phyloP scores from a whole-genome alignment of 176 grass and related monocot genomes.

The Bonia amplexicaulis region DNA sequence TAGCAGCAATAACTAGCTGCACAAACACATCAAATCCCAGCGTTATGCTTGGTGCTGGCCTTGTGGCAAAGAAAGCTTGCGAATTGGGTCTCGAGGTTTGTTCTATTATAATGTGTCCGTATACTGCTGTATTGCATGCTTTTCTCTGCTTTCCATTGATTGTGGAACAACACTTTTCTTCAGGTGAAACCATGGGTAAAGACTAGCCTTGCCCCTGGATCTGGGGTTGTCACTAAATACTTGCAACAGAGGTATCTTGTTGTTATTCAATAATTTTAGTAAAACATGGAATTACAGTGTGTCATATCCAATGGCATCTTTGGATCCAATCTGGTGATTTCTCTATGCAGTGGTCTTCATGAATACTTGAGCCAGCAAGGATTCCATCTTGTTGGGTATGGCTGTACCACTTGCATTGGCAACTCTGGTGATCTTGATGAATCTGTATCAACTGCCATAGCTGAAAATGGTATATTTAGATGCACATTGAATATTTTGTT shows the following conservation, averaged over 20 bases:
- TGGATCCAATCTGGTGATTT: conserved; percentile 5
- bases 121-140: background rate
- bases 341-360: conserved; percentile 62
- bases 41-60: conserved; percentile 90
- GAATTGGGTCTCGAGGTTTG: conserved; percentile 76
- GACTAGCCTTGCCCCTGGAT: conserved; percentile 93
- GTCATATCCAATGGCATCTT: background rate
- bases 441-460: conserved; percentile 65
- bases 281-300: background rate
- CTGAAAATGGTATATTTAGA: conserved; percentile 67
- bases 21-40: conserved; percentile 96
- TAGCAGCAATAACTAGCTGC: conserved; percentile 94
- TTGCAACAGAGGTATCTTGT: conserved; percentile 68
- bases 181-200: conserved; percentile 98
- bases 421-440: conserved; percentile 93
- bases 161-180: background rate
- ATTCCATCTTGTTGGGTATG: conserved; percentile 85
- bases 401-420: conserved; percentile 92
- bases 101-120: background rate
- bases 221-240: conserved; percentile 95
- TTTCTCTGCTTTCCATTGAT: conserved; percentile 15
- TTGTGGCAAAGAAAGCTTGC: conserved; percentile 90
- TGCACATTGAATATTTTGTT: background rate
- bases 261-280: background rate
- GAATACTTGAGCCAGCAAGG: conserved; percentile 86